Conservation (phyloP, 176 grass and related monocot species). For the Carex parvula region DNA sequence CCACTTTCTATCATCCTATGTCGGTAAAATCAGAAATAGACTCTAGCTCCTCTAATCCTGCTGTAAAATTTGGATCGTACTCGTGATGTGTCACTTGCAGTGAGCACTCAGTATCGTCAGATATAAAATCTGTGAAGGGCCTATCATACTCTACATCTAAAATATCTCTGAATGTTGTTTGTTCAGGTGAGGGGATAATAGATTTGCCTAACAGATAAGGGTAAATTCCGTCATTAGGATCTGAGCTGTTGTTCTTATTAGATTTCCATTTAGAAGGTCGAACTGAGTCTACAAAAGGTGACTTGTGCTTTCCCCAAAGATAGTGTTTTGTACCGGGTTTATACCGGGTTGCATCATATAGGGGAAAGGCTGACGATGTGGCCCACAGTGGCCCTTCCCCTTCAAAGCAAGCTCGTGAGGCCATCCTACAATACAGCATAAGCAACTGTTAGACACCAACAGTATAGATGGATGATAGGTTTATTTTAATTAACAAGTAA, state of each 20-base stretch:
- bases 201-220: conserved; percentile 20
- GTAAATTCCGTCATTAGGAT: conserved; percentile 38
- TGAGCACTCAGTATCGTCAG: conserved; percentile 41
- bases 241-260: conserved; percentile 39
- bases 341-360: conserved; percentile 34
- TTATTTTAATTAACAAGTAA: conserved; percentile 6
- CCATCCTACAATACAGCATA: conserved; percentile 41
- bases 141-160: conserved; percentile 37
- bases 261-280: conserved; percentile 67
- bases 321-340: conserved; percentile 52
- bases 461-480: not conserved
- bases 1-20: conserved; percentile 50
- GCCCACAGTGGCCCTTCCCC: conserved; percentile 83
- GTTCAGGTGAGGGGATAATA: conserved; percentile 34
- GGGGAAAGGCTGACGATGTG: conserved; percentile 59
- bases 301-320: conserved; percentile 59
- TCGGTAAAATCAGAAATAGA: conserved; percentile 74
- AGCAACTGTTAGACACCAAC: not conserved
- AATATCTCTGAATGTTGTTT: conserved; percentile 11
- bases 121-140: conserved; percentile 44
- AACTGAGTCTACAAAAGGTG: conserved; percentile 44
- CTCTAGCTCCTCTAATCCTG: conserved; percentile 60
- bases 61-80: conserved; percentile 50
- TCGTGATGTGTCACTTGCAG: conserved; percentile 23
- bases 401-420: conserved; percentile 75